A percentile compares a stretch with the other conserved stretches of the same genome.
Evolutionary conservation across 108 stramenopile genomes (phyloP).

Genomic region (Fragilaria radians): DNA sequence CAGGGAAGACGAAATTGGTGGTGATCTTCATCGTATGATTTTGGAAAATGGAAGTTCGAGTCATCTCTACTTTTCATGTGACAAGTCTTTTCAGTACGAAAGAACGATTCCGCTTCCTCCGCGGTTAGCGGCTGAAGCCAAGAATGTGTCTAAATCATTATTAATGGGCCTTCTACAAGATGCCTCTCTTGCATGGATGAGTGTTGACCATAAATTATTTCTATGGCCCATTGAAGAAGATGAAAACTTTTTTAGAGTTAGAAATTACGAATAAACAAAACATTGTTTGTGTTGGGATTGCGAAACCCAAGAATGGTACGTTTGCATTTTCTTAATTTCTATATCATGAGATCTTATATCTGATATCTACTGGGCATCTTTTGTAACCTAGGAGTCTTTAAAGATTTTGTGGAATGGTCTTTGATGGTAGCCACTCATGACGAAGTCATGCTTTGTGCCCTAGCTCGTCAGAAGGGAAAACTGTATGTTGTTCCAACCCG

Average conservation of each 20-base stretch:
- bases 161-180: constrained; percentile 93
- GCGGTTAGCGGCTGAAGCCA: constrained; percentile 32
- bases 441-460: constrained; percentile 81
- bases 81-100: constrained; percentile 28
- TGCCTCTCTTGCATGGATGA: constrained; percentile 89
- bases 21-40: constrained; percentile 74
- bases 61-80: constrained; percentile 9
- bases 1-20: constrained; percentile 66
- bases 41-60: constrained; percentile 9
- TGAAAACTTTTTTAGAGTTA: constrained; percentile 66
- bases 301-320: constrained; percentile 67
- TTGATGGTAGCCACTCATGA: constrained; percentile 88
- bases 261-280: constrained; percentile 72
- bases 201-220: constrained; percentile 81
- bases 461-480: constrained; percentile 30
- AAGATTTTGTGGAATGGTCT: constrained; percentile 77
- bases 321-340: constrained; percentile 1
- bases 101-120: constrained; percentile 67
- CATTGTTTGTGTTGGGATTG: constrained; percentile 75
- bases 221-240: constrained; percentile 74
- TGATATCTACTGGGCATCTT: not conserved
- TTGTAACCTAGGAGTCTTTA: constrained; percentile 66
- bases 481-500: constrained; percentile 60
- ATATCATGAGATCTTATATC: not conserved
- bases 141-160: constrained; percentile 29